Evolutionary conservation across 306 rosid species (phyloP), one percentile per base, ranked within the genome.

Genomic region (Dalbergia oliveri): DNA sequence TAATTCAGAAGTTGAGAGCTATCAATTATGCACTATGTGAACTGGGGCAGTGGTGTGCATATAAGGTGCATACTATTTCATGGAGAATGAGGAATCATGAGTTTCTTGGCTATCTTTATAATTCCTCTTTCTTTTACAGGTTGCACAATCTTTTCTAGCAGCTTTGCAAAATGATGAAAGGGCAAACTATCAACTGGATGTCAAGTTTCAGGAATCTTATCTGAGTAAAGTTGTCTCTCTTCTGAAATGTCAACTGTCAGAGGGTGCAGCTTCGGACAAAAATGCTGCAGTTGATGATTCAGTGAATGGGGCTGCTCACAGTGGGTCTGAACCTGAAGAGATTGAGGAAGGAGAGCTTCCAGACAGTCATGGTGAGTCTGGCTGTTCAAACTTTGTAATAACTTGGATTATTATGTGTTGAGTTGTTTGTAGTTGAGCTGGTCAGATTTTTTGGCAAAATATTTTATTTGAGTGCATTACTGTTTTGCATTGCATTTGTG

Each of bases 41-140:
- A 85, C 87, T 95, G 87, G 99, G 98, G 76, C 99, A 95, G 82
- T 95, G 99, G 99, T 95, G 98, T 80, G 94, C 99, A 18, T 95
- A 77, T 82, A 95, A 95, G 94, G 99, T 95, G 84, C 69, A 9
- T 49, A 14, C 23, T 83, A 9, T 65, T 77, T 64, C 70, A 41
- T 62, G 50, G 61, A 56, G 75, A 79, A 35, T 60, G 64, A 58
- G 62, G 44, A 62, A 34, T 50, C 75, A 37, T 73, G 50, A 41
- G 10, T 76, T 61, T 67, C 73, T 56, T 73, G 63, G 56, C 79
- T 51, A 80, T 72, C 54, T 75, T 39, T 63, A 16, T 79, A 65
- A 78, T 53, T 34, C 75, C 51, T 39, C 47, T 83, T 74, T 79
- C 44, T 71, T 83, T 78, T 51, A 47, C 90, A 95, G 99, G 99